Conservation (phyloP, 108 stramenopile species). For the Cyclostephanos tholiformis region DNA sequence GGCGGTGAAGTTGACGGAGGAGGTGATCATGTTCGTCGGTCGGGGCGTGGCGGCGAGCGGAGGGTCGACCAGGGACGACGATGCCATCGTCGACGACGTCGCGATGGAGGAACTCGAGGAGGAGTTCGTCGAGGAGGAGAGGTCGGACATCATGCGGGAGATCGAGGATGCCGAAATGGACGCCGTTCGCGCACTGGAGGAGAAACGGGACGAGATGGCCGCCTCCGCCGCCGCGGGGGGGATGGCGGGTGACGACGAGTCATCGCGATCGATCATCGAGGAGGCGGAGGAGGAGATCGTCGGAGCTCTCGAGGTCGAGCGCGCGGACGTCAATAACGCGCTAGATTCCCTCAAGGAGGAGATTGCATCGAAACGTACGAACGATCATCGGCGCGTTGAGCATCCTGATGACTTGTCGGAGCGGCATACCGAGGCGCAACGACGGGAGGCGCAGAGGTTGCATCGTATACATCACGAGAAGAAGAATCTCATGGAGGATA, state of each 20-base stretch:
- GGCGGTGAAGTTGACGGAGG: conserved; percentile 64
- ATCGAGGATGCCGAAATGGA: conserved; percentile 36
- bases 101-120: conserved; percentile 34
- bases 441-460: background rate
- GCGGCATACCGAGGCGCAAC: conserved; percentile 8
- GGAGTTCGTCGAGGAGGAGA: conserved; percentile 33
- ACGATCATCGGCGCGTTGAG: background rate
- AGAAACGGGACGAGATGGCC: conserved; percentile 31
- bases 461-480: conserved; percentile 10
- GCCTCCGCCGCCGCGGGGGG: no score
- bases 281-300: conserved; percentile 39
- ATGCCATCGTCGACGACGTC: conserved; percentile 24
- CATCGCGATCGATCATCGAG: conserved; percentile 12
- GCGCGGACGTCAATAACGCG: conserved; percentile 34
- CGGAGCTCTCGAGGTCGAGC: conserved; percentile 27
- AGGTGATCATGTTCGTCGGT: conserved; percentile 35
- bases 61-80: conserved; percentile 11
- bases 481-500: conserved; percentile 14
- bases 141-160: conserved; percentile 20
- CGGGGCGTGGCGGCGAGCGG: conserved; percentile 13
- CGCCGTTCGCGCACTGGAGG: conserved; percentile 38
- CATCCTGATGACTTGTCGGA: background rate
- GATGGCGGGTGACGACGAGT: conserved; percentile 17
- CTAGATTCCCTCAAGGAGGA: conserved; percentile 40
- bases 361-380: conserved; percentile 8